Percentiles rank a stretch among this genome's conserved stretches.
These are phyloP conservation scores for Botrytis aclada DNA, from an alignment of 2,329 filamentous ascomycete species.

Conservation along the genomic window DNA sequence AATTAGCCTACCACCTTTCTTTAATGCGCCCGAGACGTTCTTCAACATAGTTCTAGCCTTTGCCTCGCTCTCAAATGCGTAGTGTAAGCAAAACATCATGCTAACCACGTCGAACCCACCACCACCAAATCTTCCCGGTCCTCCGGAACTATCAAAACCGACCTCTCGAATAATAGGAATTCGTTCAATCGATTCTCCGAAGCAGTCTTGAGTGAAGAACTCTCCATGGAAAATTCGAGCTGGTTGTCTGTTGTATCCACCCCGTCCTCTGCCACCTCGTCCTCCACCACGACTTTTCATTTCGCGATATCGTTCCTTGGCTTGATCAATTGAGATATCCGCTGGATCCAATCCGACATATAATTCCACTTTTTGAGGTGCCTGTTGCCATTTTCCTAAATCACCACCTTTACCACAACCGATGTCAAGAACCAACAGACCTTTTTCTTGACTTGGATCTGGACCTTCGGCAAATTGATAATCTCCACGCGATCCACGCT, in stretches of 20 bases:
- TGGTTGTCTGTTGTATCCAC: constrained; percentile 47
- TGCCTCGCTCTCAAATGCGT: constrained; percentile 89
- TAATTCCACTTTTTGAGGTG: constrained; percentile 83
- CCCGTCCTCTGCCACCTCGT: constrained; percentile 52
- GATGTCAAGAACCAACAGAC: constrained; percentile 83
- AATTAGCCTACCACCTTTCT: constrained; percentile 91
- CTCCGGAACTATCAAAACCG: constrained; percentile 69
- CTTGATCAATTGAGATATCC: constrained; percentile 87
- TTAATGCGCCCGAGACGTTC: constrained; percentile 86
- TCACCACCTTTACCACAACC: constrained; percentile 97
- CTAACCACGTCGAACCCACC: constrained; percentile 93
- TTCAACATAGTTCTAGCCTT: constrained; percentile 89
- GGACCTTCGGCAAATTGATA: constrained; percentile 36
- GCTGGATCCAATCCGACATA: constrained; percentile 95
- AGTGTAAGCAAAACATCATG: constrained; percentile 99
- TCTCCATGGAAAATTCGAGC: constrained; percentile 74
- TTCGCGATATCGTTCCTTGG: constrained; percentile 73
- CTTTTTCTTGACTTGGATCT: constrained; percentile 42
- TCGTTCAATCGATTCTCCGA: constrained; percentile 76
- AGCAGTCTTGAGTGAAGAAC: constrained; percentile 91
- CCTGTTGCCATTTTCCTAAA: constrained; percentile 91
- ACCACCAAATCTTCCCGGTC: constrained; percentile 64
- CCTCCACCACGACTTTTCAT: constrained; percentile 61
- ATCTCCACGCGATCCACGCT: constrained; percentile 50
- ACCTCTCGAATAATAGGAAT: constrained; percentile 80